Base-by-base conservation (phyloP, 345 rosid species). In the Boechera retrofracta region DNA sequence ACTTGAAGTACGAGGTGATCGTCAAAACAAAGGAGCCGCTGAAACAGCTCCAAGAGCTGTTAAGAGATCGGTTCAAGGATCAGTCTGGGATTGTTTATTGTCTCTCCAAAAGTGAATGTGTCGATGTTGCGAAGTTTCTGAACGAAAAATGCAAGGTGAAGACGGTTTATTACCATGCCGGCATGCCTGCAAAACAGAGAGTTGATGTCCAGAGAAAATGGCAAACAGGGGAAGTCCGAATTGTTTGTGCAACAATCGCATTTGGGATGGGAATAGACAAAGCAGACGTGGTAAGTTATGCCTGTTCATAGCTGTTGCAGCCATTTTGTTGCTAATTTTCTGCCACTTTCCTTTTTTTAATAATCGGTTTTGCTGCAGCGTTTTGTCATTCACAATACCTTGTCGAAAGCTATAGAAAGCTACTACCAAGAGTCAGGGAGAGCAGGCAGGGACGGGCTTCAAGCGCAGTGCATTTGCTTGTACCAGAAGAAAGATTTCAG, bases 211-310 rank as follows among this genome's bases (percentile, higher is more conserved):
- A 87, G 86, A 86, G 83, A 81, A 94, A 88, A 83, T 94, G 98
- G 98, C 89, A 88, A 48, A 69, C 79, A 15, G 96, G 96, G 63
- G 92, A 89, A 70, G 94, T 83, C 82, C 92, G 86, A 28, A 85
- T 92, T 64, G 91, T 92, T 24, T 90, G 98, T 72, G 98, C 98
- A 53, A 86, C 90, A 45, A 94, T 94, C 41, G 98, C 98, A 59
- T 94, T 94, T 70, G 98, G 98, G 73, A 94, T 94, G 98, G 98
- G 98, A 76, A 92, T 94, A 64, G 98, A 92, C 88, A 90, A 92
- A 86, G 86, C 97, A 54, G 88, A 94, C 79, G 98, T 94, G 38
- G 98, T 94, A 82, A 89, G 88, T 84, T 67, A 71, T 69, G n/a
- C 45, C 71, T 45, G 28, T 74, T 48, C 74, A 12, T 55, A 64